A percentile compares a stretch with the other conserved stretches of the same genome.
These are phyloP conservation scores for Encephalitozoon intestinalis DNA, from an alignment of 371 early-diverging fungal species.

Conservation along the genomic window DNA sequence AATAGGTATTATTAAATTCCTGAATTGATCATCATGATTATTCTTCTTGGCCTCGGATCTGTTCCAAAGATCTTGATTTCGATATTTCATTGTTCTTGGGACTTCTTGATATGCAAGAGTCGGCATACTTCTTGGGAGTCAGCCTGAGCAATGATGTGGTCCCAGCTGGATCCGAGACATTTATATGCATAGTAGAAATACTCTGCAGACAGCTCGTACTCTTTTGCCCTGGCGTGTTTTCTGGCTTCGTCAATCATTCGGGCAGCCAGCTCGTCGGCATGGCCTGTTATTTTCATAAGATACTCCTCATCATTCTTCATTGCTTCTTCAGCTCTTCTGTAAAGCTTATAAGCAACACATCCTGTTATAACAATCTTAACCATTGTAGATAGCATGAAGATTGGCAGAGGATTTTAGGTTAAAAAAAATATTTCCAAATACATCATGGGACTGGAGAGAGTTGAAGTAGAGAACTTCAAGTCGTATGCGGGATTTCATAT, in stretches of 20 bases:
- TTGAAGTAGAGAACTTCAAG: slow-evolving; percentile 96
- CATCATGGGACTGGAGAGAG: slow-evolving; percentile 59
- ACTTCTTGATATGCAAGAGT: background rate
- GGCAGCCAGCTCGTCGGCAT: background rate
- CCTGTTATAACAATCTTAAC: background rate
- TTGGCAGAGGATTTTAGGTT: background rate
- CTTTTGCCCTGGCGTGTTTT: background rate
- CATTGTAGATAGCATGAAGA: background rate
- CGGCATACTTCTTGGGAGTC: background rate
- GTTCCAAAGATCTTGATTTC: no score
- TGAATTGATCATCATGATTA: no score
- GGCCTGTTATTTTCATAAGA: background rate
- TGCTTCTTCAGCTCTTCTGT: background rate
- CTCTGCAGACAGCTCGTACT: background rate
- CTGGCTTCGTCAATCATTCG: background rate
- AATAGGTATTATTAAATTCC: no score
- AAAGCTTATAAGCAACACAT: background rate
- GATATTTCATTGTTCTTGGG: background rate
- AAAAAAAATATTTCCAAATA: background rate
- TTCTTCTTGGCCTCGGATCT: no score
- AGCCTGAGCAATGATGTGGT: background rate
- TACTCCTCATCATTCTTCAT: background rate
- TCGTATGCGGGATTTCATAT: slow-evolving; percentile 80
- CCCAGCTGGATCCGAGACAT: background rate
- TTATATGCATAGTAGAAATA: background rate